These are phyloP conservation scores for Galerina marginata DNA, from an alignment of 768 basidiomycete species.

Conservation along the genomic window DNA sequence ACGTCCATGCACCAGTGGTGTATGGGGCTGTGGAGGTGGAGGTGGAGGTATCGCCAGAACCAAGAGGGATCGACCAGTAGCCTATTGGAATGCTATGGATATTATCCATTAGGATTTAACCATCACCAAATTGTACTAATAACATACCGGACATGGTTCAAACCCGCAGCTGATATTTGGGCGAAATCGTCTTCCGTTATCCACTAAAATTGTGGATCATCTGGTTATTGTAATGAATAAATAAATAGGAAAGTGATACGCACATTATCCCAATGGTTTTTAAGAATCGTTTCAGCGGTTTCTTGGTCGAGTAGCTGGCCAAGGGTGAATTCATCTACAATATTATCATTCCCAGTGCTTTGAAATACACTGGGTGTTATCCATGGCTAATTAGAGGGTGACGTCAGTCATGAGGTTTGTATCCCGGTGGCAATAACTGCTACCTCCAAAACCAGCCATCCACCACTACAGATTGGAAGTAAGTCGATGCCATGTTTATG, in stretches of 20 bases:
- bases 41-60: slow-evolving; percentile 54
- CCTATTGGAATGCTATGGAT: slow-evolving; percentile 66
- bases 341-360: slow-evolving; percentile 27
- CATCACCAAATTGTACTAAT: background rate
- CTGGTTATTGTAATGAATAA: background rate
- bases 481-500: background rate
- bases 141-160: slow-evolving; percentile 76
- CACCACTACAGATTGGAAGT: slow-evolving; percentile 23
- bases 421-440: background rate
- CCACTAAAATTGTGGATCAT: slow-evolving; percentile 16
- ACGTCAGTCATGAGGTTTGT: slow-evolving; percentile 9
- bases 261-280: slow-evolving; percentile 54
- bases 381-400: slow-evolving; percentile 27
- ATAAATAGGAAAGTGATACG: background rate
- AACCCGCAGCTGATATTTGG: slow-evolving; percentile 66
- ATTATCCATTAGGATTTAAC: background rate
- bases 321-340: slow-evolving; percentile 33
- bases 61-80: slow-evolving; percentile 80
- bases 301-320: slow-evolving; percentile 47
- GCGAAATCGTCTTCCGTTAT: slow-evolving; percentile 74
- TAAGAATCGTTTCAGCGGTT: slow-evolving; percentile 31
- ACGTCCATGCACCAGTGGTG: slow-evolving; percentile 70
- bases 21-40: slow-evolving; percentile 57
- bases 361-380: slow-evolving; percentile 35
- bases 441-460: slow-evolving; percentile 34